Percentiles rank a stretch among this genome's conserved stretches.
Evolutionary conservation across 495 filamentous ascomycete species (phyloP).

Genomic region (Penicillium longicatenatum): DNA sequence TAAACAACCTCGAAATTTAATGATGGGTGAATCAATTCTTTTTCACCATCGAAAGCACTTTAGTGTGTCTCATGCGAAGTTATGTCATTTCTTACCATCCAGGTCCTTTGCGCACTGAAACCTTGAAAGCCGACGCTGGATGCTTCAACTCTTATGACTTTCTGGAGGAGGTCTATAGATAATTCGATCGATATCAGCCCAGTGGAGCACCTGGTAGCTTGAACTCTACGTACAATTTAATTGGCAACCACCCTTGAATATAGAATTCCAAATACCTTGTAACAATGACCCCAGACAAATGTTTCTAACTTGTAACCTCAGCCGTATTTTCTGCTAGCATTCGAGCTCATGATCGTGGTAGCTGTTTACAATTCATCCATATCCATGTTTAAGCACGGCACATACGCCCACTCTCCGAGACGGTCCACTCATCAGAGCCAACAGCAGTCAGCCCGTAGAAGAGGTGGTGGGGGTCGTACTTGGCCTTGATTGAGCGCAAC

Average conservation of each 20-base stretch:
- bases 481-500: conserved; percentile 16
- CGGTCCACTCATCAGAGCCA: conserved; percentile 20
- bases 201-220: too few relatives aligned
- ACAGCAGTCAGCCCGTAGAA: conserved; percentile 22
- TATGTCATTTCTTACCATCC: too few relatives aligned
- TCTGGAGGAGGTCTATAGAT: too few relatives aligned
- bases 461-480: conserved; percentile 15
- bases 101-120: too few relatives aligned
- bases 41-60: not conserved
- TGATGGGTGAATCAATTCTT: not conserved
- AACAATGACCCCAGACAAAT: too few relatives aligned
- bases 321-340: not conserved
- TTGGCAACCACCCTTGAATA: too few relatives aligned
- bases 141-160: too few relatives aligned
- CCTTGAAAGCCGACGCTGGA: too few relatives aligned
- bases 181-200: too few relatives aligned
- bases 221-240: too few relatives aligned
- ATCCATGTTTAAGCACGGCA: conserved; percentile 1
- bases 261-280: too few relatives aligned
- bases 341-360: not conserved
- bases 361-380: not conserved
- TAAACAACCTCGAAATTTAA: not conserved
- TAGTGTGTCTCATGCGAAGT: too few relatives aligned
- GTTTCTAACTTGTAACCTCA: not conserved
- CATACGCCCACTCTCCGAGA: conserved; percentile 16